phyloP scores from a whole-genome alignment of 345 rosid genomes.

The Rhodamnia rubescens region DNA sequence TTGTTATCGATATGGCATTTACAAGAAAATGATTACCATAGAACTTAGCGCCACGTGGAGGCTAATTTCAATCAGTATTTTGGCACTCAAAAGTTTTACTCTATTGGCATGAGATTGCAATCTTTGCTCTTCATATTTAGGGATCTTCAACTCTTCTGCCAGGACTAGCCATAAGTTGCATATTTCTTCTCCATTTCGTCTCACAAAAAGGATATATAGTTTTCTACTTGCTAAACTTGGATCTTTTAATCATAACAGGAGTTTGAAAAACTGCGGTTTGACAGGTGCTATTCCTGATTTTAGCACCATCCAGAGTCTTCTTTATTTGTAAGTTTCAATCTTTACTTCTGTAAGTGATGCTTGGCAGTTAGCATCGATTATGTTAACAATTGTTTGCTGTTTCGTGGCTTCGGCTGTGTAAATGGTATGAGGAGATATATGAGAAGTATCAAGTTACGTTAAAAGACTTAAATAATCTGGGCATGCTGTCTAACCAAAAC shows the following conservation, averaged over 20 bases:
- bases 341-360: neutral
- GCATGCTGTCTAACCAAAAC: neutral
- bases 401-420: neutral
- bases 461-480: neutral
- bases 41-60: neutral
- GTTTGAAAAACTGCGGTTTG: slow-evolving; percentile 82
- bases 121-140: neutral
- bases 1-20: neutral
- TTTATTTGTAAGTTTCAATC: slow-evolving; percentile 62
- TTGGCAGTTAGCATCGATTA: neutral
- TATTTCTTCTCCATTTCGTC: neutral
- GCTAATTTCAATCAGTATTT: neutral
- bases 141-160: neutral
- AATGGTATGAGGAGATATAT: neutral
- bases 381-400: neutral
- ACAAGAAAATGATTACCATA: neutral
- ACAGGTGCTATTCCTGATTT: slow-evolving; percentile 81
- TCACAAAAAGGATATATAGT: neutral
- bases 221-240: neutral
- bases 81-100: neutral
- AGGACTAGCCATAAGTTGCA: neutral
- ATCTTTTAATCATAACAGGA: slow-evolving; percentile 33
- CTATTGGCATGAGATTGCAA: neutral
- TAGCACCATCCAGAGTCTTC: slow-evolving; percentile 55
- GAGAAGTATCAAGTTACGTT: neutral